Evolutionary conservation across 2,329 filamentous ascomycete species (phyloP), one percentile per base, ranked within the genome.

Genomic region (Botryotinia calthae): DNA sequence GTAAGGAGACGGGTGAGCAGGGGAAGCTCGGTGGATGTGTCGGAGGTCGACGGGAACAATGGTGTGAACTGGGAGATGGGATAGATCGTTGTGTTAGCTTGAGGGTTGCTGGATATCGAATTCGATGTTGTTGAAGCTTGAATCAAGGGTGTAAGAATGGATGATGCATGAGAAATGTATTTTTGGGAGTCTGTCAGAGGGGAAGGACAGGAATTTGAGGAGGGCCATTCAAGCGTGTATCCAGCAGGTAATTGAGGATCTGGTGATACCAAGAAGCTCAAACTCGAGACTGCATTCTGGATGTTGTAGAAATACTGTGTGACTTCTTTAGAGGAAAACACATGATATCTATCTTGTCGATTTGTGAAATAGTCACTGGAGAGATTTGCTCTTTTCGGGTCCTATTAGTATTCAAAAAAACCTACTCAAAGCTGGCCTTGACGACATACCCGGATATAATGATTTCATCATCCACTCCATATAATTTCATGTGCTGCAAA

Each of bases 401-500:
- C 18, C 14, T 56, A 28, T 34, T 59, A 65, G 31, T 72, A 8
- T 42, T 42, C 5, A 16, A 40, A n/a, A n/a, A n/a, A n/a, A 16
- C 7, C 9, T 65, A 31, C 42, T 18, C 25, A 2, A 28, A 25
- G 59, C 12, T 48, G 12, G n/a, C 2, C 34, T 4, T 44, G 18
- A n/a, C 16, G 31, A 68, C 84, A 75, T 87, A 93, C 89, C 94
- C 95, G 12, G 95, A 97, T 78, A 99, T 89, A 76, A 99, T 95
- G 73, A 99, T 92, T 82, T 97, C 94, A 79, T 99, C 94, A 78
- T 99, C 96, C 34, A 97, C 85, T 0, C 96, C 96, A 78, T 99
- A 99, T 0, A 99, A 86, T 86, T 99, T 99, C 95, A 99, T 99
- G 81, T 99, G 96, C 81, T 99, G 96, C 74, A 99, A 83, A 1